Evolutionary conservation across 75 land plant species (phyloP).

Genomic region (Pinus taeda): DNA sequence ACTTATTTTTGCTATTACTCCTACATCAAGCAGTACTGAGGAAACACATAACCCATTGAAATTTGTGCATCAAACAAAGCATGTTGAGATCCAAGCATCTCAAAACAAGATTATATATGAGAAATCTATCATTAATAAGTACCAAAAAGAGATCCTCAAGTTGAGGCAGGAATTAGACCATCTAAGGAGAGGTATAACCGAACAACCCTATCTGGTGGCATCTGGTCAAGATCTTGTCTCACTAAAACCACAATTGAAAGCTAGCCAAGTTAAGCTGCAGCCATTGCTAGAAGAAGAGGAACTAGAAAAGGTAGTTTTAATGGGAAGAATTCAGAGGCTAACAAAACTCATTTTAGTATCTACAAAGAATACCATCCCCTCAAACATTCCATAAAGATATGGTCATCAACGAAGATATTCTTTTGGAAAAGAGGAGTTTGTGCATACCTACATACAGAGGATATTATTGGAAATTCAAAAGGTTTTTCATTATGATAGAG

Average conservation of each 20-base stretch:
- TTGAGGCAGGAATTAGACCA: slow-evolving; percentile 84
- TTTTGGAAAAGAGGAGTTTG: slow-evolving; percentile 51
- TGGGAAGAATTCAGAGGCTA: slow-evolving; percentile 85
- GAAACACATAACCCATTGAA: slow-evolving; percentile 90
- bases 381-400: slow-evolving; percentile 30
- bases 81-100: slow-evolving; percentile 78
- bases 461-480: no score
- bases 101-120: slow-evolving; percentile 92
- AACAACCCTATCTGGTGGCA: slow-evolving; percentile 22
- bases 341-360: slow-evolving; percentile 85
- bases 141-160: slow-evolving; percentile 74
- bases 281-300: slow-evolving; percentile 84
- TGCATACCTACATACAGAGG: no score
- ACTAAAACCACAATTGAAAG: slow-evolving; percentile 75
- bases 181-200: slow-evolving; percentile 51
- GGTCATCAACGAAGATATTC: slow-evolving; percentile 52
- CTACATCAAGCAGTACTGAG: slow-evolving; percentile 86
- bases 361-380: slow-evolving; percentile 62
- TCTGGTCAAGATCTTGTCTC: slow-evolving; percentile 61
- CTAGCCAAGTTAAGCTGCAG: slow-evolving; percentile 87
- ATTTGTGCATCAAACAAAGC: slow-evolving; percentile 87
- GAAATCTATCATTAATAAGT: slow-evolving; percentile 86
- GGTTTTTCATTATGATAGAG: no score
- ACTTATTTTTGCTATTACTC: slow-evolving; percentile 89
- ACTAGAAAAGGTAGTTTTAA: slow-evolving; percentile 78